Percentiles rank a stretch among this genome's conserved stretches.
phyloP scores from a whole-genome alignment of 331 rosid genomes.

The Erythrophleum ivorense region DNA sequence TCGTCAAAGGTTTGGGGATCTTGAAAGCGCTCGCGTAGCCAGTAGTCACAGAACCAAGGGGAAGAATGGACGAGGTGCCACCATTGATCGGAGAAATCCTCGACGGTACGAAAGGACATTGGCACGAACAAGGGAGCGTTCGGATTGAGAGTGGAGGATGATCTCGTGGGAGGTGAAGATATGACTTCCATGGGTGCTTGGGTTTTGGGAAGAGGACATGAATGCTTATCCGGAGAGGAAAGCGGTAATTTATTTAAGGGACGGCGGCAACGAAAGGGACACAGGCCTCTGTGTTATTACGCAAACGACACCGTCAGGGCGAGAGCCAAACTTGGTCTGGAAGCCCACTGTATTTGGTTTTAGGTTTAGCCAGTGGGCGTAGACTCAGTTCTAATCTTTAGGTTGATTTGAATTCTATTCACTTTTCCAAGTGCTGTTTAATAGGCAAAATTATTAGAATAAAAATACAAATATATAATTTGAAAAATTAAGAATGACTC shows the following conservation, averaged over 20 bases:
- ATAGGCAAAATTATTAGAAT: too few relatives aligned
- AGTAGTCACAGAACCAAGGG: slow-evolving; percentile 86
- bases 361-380: not conserved
- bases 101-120: slow-evolving; percentile 72
- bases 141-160: not conserved
- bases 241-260: not conserved
- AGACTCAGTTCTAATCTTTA: too few relatives aligned
- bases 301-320: not conserved
- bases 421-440: too few relatives aligned
- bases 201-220: not conserved
- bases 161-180: not conserved
- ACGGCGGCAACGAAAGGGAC: not conserved
- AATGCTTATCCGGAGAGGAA: not conserved
- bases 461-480: too few relatives aligned
- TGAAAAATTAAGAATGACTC: too few relatives aligned
- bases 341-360: not conserved
- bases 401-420: too few relatives aligned
- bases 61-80: slow-evolving; percentile 76
- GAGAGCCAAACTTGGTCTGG: too few relatives aligned
- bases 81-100: slow-evolving; percentile 90
- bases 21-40: slow-evolving; percentile 82
- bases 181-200: not conserved
- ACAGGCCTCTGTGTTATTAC: not conserved
- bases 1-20: slow-evolving; percentile 62
- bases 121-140: slow-evolving; percentile 23